These are phyloP conservation scores for Fusarium bulbicola DNA, from an alignment of 2,329 filamentous ascomycete genomes.

Conservation along the genomic window DNA sequence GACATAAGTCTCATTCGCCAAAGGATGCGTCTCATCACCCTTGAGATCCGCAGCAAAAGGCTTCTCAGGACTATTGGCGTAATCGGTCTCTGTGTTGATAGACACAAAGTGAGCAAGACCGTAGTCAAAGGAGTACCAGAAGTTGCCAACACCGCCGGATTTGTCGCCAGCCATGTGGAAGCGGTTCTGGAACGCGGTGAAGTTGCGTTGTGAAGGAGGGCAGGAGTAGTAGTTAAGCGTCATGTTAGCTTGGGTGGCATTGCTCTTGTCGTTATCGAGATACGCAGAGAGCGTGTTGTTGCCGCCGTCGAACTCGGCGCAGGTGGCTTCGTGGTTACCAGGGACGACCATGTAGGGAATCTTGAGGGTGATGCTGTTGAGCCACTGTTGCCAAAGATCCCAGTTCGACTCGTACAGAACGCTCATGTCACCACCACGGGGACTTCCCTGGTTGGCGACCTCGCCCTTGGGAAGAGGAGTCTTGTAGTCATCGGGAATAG, in stretches of 20 bases:
- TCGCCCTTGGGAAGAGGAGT: neutral
- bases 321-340: neutral
- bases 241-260: neutral
- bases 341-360: constrained; percentile 1
- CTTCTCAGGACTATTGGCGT: neutral
- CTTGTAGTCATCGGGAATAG: neutral
- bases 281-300: neutral
- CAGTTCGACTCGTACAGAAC: constrained; percentile 10
- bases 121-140: neutral
- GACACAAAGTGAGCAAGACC: constrained; percentile 1
- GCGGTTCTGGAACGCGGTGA: constrained; percentile 1
- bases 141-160: neutral
- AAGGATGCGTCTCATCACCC: neutral
- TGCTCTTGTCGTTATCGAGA: neutral
- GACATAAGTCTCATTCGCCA: neutral
- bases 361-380: neutral
- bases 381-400: constrained; percentile 17
- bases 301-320: neutral
- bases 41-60: neutral
- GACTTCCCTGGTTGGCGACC: neutral
- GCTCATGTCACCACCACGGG: neutral
- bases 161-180: constrained; percentile 1
- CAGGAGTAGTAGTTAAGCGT: constrained; percentile 5
- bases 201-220: neutral
- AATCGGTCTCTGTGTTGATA: neutral